Base-by-base conservation (phyloP, 345 rosid species). In the Brassica cretica region DNA sequence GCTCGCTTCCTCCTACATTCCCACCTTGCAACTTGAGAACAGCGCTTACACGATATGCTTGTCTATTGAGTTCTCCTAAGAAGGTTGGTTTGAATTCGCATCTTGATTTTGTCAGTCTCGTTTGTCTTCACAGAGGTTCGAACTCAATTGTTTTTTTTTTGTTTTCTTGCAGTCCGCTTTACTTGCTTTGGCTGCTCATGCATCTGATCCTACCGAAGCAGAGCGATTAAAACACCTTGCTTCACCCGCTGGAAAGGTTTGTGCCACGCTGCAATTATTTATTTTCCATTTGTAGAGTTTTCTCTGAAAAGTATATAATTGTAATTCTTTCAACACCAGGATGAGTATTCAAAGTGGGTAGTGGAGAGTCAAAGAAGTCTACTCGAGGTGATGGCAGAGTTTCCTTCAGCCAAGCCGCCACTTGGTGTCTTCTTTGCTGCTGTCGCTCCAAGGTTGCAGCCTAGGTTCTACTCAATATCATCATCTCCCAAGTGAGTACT, bases 391-490 rank as follows among this genome's bases (percentile, higher is more conserved):
- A 86, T 95, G 99, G 90, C 94, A 63, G 96, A 85, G 84, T 95
- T 91, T 71, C 97, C 92, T 65, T 93, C 99, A 46, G 97, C 94
- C 55, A 95, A 70, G 84, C 94, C 99, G 19, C 90, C 99, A 16
- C 88, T 95, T 68, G 97, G 99, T 60, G 96, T 95, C 68, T 95
- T 95, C 88, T 93, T 95, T 84, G 99, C 98, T 58, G 90, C 94
- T 49, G 88, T 95, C 77, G 94, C 98, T 59, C 97, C 98, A 19
- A 89, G 92, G 44, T 85, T 95, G 88, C 97, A 87, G 84, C 99
- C 96, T 55, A 88, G 99, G 87, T 95, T 85, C 80, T 95, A 95
- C 83, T 95, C 99, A 12, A 95, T 95, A 79, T 95, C 99, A 44
- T 95, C 99, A 39, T 95, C 99, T 6, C 96, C 99, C 64, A 90